Conservation (phyloP, 208 protist species). For the Acanthamoeba divionensis region DNA sequence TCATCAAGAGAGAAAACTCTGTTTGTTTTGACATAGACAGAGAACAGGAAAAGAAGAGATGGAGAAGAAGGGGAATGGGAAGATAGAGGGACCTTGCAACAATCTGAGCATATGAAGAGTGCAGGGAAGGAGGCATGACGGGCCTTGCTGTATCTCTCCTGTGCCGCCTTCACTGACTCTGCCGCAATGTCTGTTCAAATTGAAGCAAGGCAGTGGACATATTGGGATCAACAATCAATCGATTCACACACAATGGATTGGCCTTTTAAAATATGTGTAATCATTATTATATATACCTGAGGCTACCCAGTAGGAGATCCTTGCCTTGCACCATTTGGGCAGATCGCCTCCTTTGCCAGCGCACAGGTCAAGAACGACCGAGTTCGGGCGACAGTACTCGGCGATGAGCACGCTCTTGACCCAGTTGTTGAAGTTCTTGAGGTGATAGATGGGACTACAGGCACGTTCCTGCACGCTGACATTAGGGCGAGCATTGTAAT, state of each 20-base stretch:
- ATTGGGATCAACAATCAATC: too few species aligned
- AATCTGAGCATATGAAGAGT: slow-evolving; percentile 20
- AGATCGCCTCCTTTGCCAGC: slow-evolving; percentile 71
- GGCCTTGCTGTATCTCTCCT: background rate
- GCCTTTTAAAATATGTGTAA: background rate
- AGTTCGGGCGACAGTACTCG: slow-evolving; percentile 14
- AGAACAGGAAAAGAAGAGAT: background rate
- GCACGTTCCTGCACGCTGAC: background rate
- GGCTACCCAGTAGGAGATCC: slow-evolving; percentile 21
- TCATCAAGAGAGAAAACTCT: too few species aligned
- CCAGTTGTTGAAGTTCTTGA: slow-evolving; percentile 72
- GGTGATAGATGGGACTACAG: slow-evolving; percentile 51
- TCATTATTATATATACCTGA: background rate
- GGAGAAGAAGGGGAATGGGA: background rate
- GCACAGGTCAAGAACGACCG: slow-evolving; percentile 64
- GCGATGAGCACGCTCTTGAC: slow-evolving; percentile 59
- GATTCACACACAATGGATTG: too few species aligned
- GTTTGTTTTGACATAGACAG: too few species aligned
- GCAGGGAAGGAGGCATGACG: background rate
- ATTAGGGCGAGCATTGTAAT: slow-evolving; percentile 59
- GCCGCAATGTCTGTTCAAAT: background rate
- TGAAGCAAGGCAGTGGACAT: too few species aligned
- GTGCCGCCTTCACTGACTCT: slow-evolving; percentile 11
- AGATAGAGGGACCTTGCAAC: background rate
- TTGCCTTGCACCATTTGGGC: slow-evolving; percentile 42